Percentiles rank a stretch among this genome's conserved stretches.
These are phyloP conservation scores for Curvularia spicifera DNA, from an alignment of 2,329 filamentous ascomycete species.

Conservation along the genomic window DNA sequence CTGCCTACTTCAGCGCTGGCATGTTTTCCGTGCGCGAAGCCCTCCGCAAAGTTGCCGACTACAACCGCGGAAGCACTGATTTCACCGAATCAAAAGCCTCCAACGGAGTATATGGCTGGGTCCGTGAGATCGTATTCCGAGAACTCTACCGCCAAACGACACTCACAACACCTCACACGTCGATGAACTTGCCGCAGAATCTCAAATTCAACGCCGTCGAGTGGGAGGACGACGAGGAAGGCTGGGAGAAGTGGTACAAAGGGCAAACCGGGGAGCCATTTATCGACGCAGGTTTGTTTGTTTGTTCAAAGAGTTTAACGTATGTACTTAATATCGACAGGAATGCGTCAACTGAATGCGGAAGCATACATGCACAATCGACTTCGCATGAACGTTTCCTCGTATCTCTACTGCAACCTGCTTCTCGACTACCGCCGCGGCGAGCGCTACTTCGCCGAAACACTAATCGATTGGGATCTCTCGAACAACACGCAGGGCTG, in stretches of 20 bases:
- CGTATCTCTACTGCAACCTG: conserved; percentile 57
- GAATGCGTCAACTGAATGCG: conserved; percentile 58
- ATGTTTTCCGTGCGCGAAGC: conserved; percentile 56
- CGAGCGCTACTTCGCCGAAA: conserved; percentile 60
- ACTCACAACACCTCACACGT: conserved; percentile 55
- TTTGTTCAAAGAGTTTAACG: no score
- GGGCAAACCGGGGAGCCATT: conserved; percentile 58
- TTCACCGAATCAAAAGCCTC: conserved; percentile 51
- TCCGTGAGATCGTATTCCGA: conserved; percentile 60
- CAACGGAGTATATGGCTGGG: conserved; percentile 53
- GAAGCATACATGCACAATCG: conserved; percentile 62
- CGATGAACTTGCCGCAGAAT: conserved; percentile 60
- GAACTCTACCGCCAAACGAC: conserved; percentile 59
- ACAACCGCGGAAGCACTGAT: conserved; percentile 52
- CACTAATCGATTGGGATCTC: conserved; percentile 57
- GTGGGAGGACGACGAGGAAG: conserved; percentile 59
- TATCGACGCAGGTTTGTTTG: conserved; percentile 53
- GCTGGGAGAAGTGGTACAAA: conserved; percentile 58
- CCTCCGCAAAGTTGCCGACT: conserved; percentile 50
- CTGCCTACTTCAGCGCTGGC: conserved; percentile 55
- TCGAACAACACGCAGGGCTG: conserved; percentile 60
- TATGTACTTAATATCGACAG: conserved; percentile 47
- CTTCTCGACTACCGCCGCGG: conserved; percentile 59
- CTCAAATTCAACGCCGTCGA: conserved; percentile 60
- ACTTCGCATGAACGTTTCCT: conserved; percentile 58